phyloP scores from a whole-genome alignment of 1,139 yeast genomes.

The Zygoascus sp. region DNA sequence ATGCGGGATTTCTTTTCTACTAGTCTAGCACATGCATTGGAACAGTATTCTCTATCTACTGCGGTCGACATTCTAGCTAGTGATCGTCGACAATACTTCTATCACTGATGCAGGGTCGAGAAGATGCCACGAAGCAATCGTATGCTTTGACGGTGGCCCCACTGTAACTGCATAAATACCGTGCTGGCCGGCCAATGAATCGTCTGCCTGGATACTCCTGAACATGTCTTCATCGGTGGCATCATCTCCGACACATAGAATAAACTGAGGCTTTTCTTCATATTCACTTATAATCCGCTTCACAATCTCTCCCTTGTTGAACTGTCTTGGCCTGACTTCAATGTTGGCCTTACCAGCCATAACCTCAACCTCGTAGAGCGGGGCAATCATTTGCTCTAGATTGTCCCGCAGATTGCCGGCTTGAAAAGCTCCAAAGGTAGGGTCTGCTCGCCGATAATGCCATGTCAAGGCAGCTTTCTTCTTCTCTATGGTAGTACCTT shows the following conservation, averaged over 20 bases:
- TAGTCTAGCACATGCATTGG: too few relatives aligned
- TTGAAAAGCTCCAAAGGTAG: constrained; percentile 84
- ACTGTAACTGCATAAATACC: constrained; percentile 76
- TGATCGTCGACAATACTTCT: constrained; percentile 38
- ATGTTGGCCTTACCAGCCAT: constrained; percentile 96
- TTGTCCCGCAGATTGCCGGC: constrained; percentile 69
- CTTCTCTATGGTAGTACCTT: constrained; percentile 80
- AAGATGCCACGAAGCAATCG: constrained; percentile 84
- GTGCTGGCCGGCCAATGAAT: constrained; percentile 27
- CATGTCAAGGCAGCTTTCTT: constrained; percentile 94
- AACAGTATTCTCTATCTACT: too few relatives aligned
- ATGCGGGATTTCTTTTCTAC: too few relatives aligned
- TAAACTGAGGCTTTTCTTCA: constrained; percentile 61
- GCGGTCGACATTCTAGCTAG: too few relatives aligned
- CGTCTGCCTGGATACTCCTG: constrained; percentile 60
- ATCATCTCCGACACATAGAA: constrained; percentile 91
- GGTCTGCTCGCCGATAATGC: constrained; percentile 96
- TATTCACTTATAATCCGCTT: constrained; percentile 53
- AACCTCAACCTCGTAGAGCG: constrained; percentile 82
- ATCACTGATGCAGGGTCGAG: constrained; percentile 82
- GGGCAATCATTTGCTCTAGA: constrained; percentile 55
- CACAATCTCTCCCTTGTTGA: constrained; percentile 96
- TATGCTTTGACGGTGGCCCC: constrained; percentile 88
- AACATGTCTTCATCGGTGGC: constrained; percentile 98
- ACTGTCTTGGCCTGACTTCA: constrained; percentile 90